phyloP scores from a whole-genome alignment of 2,329 filamentous ascomycete species.

The Chrysosporium queenslandicum region DNA sequence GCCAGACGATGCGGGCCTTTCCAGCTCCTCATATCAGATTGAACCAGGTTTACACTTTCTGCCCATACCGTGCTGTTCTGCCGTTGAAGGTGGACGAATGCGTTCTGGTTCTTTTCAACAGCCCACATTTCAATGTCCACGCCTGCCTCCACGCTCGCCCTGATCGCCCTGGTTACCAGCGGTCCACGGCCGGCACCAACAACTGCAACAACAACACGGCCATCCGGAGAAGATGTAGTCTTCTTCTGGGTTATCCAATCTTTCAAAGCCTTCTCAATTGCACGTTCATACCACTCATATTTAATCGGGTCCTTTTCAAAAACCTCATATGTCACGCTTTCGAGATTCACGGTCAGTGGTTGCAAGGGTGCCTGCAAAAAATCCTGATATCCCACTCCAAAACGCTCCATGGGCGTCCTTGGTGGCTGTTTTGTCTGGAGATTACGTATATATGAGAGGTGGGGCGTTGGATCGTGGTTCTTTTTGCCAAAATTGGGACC shows the following conservation, averaged over 20 bases:
- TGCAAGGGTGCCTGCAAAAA: slow-evolving; percentile 93
- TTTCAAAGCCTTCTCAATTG: slow-evolving; percentile 65
- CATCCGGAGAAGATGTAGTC: slow-evolving; percentile 60
- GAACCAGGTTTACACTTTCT: slow-evolving; percentile 71
- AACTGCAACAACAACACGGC: slow-evolving; percentile 74
- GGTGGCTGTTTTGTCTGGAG: slow-evolving; percentile 72
- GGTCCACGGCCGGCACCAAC: slow-evolving; percentile 89
- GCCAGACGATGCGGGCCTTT: slow-evolving; percentile 54
- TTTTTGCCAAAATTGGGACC: slow-evolving; percentile 37
- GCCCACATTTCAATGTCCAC: slow-evolving; percentile 80
- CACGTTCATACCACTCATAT: slow-evolving; percentile 88
- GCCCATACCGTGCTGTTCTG: slow-evolving; percentile 79
- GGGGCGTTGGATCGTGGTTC: slow-evolving; percentile 48
- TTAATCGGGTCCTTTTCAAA: slow-evolving; percentile 98
- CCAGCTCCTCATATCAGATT: slow-evolving; percentile 97
- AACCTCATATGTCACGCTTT: slow-evolving; percentile 95
- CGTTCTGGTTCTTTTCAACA: slow-evolving; percentile 96
- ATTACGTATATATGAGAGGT: slow-evolving; percentile 74
- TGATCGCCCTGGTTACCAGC: slow-evolving; percentile 74
- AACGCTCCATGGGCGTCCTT: slow-evolving; percentile 52
- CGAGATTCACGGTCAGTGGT: slow-evolving; percentile 88
- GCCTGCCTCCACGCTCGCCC: slow-evolving; percentile 64
- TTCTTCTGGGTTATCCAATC: slow-evolving; percentile 68
- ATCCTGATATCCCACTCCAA: slow-evolving; percentile 71
- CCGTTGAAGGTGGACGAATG: slow-evolving; percentile 80